These are phyloP conservation scores for Neckera pumila DNA, from an alignment of 225 moss, liverwort and hornwort genomes.

Conservation along the genomic window DNA sequence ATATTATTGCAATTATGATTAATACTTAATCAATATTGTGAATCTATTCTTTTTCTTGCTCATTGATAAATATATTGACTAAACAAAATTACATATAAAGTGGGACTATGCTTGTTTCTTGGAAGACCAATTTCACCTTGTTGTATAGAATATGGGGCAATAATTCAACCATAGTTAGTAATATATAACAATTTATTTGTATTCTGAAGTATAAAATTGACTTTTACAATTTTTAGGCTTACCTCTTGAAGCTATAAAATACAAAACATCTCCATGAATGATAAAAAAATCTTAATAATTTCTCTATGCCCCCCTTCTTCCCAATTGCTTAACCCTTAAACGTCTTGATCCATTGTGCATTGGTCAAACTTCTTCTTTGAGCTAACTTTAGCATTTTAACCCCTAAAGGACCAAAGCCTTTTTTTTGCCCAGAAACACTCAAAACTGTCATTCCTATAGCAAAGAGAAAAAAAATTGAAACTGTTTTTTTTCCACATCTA, in stretches of 20 bases:
- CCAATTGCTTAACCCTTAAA: too few species aligned
- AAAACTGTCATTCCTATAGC: too few species aligned
- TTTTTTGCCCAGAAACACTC: too few species aligned
- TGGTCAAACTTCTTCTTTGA: too few species aligned
- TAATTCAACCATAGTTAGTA: not conserved
- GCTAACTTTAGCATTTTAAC: too few species aligned
- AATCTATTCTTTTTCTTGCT: accelerated
- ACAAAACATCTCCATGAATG: not conserved
- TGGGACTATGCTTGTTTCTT: not conserved
- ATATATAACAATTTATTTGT: not conserved
- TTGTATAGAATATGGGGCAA: accelerated
- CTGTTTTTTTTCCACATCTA: too few species aligned
- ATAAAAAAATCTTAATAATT: not conserved
- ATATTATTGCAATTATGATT: not conserved
- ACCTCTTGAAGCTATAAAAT: not conserved
- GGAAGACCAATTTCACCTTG: not conserved
- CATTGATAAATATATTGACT: not conserved
- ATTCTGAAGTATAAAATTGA: not conserved
- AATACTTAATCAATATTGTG: not conserved
- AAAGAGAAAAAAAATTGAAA: too few species aligned
- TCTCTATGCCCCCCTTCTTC: accelerated
- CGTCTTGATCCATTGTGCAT: too few species aligned
- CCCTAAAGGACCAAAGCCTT: too few species aligned
- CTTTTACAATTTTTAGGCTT: accelerated
- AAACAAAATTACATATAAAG: not conserved